Base-by-base conservation (phyloP, 257 asterid genomes). In the Nyctanthes arbortristis region DNA sequence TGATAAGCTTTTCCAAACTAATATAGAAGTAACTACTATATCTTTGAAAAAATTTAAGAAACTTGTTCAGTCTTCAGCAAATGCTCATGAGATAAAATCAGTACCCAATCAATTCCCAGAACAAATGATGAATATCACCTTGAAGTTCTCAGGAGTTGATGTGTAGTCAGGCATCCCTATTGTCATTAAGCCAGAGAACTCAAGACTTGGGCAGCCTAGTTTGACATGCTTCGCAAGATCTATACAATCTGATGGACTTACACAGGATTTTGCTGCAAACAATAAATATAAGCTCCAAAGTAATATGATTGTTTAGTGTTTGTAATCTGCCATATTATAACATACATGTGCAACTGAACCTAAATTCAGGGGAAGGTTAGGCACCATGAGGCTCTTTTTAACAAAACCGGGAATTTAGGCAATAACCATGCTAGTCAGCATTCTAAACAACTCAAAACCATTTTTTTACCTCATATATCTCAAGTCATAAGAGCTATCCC, bases 81-180 rank as follows among this genome's bases (percentile, higher is more conserved):
- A 28, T 56, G 45, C 37, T 13, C n/a, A 37, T 7, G 59, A 77
- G 20, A 24, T 65, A 62, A 72, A 43, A 18, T 1, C 52, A 70
- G 22, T 65, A 31, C 31, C 40, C 27, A 31, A 35, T 49, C 56
- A 57, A 52, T 37, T 68, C 20, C 54, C 29, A 25, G 28, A 11
- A 63, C 12, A 9, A 52, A 36, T 2, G 20, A 55, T 43, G 59
- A 64, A 66, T 43, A 45, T 66, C 76, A 91, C 97, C 96, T 89
- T 78, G 73, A 91, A 91, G 76, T 91, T 91, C 62, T 85, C 83
- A 20, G 97, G 95, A 64, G 96, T 89, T 72, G 97, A 91, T 35
- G 97, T 79, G 77, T 91, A 91, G 77, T 91, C 96, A 0, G 90
- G 95, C 92, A 85, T 87, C 67, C 97, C 97, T 62, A 91, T 91